phyloP scores from a whole-genome alignment of 2,329 filamentous ascomycete species.

The Scedosporium apiospermum region DNA sequence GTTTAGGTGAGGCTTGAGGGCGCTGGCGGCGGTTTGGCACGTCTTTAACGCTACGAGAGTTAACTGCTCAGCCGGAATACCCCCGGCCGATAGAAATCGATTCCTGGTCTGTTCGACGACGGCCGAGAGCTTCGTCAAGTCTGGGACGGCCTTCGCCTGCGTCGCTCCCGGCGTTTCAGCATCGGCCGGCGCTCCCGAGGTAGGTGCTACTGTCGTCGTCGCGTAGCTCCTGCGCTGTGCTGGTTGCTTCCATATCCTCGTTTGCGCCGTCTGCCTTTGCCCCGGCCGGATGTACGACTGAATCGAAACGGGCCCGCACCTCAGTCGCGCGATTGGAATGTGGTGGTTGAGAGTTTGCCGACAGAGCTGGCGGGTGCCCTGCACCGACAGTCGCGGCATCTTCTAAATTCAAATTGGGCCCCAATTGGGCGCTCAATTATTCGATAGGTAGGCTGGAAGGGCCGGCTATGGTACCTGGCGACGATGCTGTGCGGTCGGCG shows the following conservation, averaged over 20 bases:
- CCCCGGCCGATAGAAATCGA: conserved; percentile 32
- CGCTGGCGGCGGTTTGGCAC: conserved; percentile 34
- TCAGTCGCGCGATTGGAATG: background rate
- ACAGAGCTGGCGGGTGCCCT: background rate
- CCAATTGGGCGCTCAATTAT: background rate
- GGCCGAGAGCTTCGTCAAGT: conserved; percentile 28
- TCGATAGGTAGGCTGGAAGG: background rate
- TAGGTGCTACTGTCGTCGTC: conserved; percentile 10
- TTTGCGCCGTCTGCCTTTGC: background rate
- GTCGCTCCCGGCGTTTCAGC: background rate
- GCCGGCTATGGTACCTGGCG: background rate
- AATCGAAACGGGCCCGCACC: background rate
- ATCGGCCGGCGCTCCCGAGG: conserved; percentile 5
- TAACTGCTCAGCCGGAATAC: conserved; percentile 33
- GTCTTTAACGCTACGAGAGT: conserved; percentile 33
- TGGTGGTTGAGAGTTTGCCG: background rate
- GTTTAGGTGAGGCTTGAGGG: conserved; percentile 23
- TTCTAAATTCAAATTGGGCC: background rate
- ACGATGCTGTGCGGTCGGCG: background rate
- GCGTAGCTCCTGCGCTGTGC: background rate
- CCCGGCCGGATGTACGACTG: background rate
- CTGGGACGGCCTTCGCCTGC: conserved; percentile 17
- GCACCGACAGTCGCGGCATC: conserved; percentile 1
- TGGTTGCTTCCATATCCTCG: background rate
- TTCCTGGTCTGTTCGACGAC: conserved; percentile 32